phyloP scores from a whole-genome alignment of 805 yeast genomes.

The Yamadazyma endophytica region DNA sequence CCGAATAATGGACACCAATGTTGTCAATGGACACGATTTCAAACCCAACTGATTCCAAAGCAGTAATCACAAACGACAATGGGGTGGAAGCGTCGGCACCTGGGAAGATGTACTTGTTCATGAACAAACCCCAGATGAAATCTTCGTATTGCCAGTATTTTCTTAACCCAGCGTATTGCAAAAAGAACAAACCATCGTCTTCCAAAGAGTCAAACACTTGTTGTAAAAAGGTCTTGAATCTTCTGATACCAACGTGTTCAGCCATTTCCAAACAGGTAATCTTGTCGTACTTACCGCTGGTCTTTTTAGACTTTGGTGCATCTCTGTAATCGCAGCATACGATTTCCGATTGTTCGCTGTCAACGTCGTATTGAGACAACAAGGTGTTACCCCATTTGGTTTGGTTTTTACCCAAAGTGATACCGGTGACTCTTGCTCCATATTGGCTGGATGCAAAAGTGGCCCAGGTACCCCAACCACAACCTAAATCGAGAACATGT shows the following conservation, averaged over 20 bases:
- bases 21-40: constrained; percentile 81
- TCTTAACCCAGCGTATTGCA: constrained; percentile 88
- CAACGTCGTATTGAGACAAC: constrained; percentile 64
- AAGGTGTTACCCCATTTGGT: constrained; percentile 82
- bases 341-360: constrained; percentile 65
- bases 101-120: constrained; percentile 95
- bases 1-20: constrained; percentile 90
- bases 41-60: constrained; percentile 79
- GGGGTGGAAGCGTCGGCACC: constrained; percentile 98
- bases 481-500: constrained; percentile 76
- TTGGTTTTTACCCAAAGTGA: constrained; percentile 87
- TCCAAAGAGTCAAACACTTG: constrained; percentile 86
- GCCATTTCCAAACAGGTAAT: constrained; percentile 94
- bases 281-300: constrained; percentile 61
- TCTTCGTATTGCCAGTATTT: constrained; percentile 95
- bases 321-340: constrained; percentile 88
- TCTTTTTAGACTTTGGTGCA: constrained; percentile 61
- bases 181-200: constrained; percentile 83
- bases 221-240: constrained; percentile 66
- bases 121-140: constrained; percentile 88
- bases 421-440: constrained; percentile 85
- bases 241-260: constrained; percentile 91
- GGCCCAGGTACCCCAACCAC: constrained; percentile 96
- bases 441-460: constrained; percentile 76
- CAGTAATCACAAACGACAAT: constrained; percentile 71